phyloP scores from a whole-genome alignment of 345 rosid species.

The Noccaea caerulescens region DNA sequence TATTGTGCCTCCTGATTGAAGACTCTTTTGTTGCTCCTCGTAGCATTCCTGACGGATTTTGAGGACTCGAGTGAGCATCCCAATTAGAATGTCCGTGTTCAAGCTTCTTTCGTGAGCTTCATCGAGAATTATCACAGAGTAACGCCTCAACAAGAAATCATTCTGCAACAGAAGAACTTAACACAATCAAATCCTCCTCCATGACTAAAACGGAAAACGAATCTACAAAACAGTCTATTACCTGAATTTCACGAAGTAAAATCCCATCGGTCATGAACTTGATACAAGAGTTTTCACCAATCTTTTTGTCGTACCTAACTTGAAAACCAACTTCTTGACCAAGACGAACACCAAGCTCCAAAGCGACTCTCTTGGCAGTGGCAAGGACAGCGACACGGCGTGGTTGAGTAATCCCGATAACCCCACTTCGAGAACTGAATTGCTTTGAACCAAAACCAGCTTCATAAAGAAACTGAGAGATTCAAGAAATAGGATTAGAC shows the following conservation, averaged over 20 bases:
- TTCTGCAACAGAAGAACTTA: conserved; percentile 54
- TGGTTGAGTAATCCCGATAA: conserved; percentile 94
- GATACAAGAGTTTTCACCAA: conserved; percentile 73
- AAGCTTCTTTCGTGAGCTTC: conserved; percentile 97
- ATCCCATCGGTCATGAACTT: conserved; percentile 99
- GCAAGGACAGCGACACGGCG: conserved; percentile 97
- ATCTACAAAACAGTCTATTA: conserved; percentile 34
- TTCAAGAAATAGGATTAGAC: conserved; percentile 10
- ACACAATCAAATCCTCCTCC: background rate
- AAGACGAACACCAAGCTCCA: conserved; percentile 81
- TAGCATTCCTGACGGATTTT: conserved; percentile 64
- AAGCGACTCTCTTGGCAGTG: conserved; percentile 90
- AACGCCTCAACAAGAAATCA: conserved; percentile 75
- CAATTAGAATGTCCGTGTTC: conserved; percentile 92
- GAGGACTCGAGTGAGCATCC: conserved; percentile 84
- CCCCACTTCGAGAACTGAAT: conserved; percentile 58
- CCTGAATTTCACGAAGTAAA: conserved; percentile 93
- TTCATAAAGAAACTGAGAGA: conserved; percentile 83
- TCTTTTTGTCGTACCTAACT: conserved; percentile 88
- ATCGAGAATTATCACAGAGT: conserved; percentile 84
- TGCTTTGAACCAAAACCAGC: conserved; percentile 82
- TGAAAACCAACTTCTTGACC: conserved; percentile 97
- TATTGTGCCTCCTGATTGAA: conserved; percentile 56
- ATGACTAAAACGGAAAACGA: background rate
- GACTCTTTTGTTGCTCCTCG: conserved; percentile 63